These are phyloP conservation scores for Trichosporon faecale DNA, from an alignment of 1,284 basidiomycete species.

Conservation along the genomic window DNA sequence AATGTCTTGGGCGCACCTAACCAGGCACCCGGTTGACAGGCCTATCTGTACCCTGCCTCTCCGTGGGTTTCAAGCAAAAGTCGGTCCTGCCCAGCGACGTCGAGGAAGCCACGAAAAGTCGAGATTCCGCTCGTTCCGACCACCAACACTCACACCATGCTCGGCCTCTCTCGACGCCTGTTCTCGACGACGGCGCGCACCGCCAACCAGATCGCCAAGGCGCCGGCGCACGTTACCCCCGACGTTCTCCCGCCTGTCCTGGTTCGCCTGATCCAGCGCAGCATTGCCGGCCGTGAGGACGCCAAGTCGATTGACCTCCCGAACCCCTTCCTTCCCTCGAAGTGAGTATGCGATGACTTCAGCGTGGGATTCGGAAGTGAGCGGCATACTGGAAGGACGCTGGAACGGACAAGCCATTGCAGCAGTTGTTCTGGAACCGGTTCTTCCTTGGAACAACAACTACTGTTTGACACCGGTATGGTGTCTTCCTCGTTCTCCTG, in stretches of 20 bases:
- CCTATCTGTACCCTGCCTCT: neutral
- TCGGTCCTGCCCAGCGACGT: neutral
- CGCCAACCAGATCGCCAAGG: neutral
- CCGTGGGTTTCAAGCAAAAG: constrained; percentile 4
- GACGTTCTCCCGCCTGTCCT: constrained; percentile 28
- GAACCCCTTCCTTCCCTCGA: constrained; percentile 39
- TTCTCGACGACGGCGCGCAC: constrained; percentile 22
- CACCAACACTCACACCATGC: constrained; percentile 16
- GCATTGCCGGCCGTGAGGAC: constrained; percentile 8
- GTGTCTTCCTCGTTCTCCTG: too few species aligned
- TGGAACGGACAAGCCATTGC: too few species aligned
- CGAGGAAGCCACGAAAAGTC: neutral
- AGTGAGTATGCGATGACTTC: neutral
- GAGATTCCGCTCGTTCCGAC: neutral
- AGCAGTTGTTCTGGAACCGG: too few species aligned
- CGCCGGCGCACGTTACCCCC: constrained; percentile 19
- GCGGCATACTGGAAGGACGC: too few species aligned
- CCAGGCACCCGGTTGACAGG: neutral
- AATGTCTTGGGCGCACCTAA: neutral
- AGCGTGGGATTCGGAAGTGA: neutral
- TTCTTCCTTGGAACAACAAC: too few species aligned
- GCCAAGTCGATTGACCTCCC: constrained; percentile 22
- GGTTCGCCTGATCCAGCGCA: constrained; percentile 23
- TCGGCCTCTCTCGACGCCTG: constrained; percentile 21
- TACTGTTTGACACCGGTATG: too few species aligned